phyloP scores from a whole-genome alignment of 306 rosid genomes.

The Casuarina cunninghamiana region DNA sequence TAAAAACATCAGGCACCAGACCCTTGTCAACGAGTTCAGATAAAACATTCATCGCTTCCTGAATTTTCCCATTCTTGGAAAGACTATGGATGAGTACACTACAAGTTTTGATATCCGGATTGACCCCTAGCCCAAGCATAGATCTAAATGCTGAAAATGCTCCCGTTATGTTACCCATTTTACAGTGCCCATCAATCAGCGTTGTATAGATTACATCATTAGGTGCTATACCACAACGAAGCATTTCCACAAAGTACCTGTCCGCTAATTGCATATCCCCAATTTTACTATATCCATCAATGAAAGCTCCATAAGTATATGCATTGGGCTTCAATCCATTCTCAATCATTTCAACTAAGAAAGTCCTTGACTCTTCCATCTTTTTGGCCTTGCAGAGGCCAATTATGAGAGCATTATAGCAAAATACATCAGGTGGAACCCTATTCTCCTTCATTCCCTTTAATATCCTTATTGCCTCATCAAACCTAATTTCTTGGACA shows the following conservation, averaged over 20 bases:
- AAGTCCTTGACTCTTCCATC: conserved; percentile 33
- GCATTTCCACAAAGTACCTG: conserved; percentile 41
- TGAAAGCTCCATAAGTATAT: conserved; percentile 49
- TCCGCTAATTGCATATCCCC: conserved; percentile 42
- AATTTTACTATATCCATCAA: conserved; percentile 31
- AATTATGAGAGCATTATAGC: conserved; percentile 46
- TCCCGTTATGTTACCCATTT: conserved; percentile 33
- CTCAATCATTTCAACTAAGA: conserved; percentile 39
- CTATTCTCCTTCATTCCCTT: conserved; percentile 37
- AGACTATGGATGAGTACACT: conserved; percentile 41
- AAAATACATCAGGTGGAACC: conserved; percentile 36
- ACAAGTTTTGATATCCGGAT: conserved; percentile 38
- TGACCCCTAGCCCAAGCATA: conserved; percentile 33
- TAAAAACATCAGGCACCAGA: conserved; percentile 44
- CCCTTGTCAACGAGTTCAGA: conserved; percentile 40
- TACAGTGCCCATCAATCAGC: conserved; percentile 45
- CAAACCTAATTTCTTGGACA: conserved; percentile 31
- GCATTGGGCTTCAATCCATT: conserved; percentile 45
- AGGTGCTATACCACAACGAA: conserved; percentile 34
- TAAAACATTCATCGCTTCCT: conserved; percentile 46
- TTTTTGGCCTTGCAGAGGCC: conserved; percentile 38
- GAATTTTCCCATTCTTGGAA: conserved; percentile 40
- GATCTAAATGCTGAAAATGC: conserved; percentile 42
- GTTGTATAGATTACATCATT: conserved; percentile 31
- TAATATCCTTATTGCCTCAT: conserved; percentile 33